Conservation (phyloP, 2,329 filamentous ascomycete genomes). For the Colletotrichum musae region DNA sequence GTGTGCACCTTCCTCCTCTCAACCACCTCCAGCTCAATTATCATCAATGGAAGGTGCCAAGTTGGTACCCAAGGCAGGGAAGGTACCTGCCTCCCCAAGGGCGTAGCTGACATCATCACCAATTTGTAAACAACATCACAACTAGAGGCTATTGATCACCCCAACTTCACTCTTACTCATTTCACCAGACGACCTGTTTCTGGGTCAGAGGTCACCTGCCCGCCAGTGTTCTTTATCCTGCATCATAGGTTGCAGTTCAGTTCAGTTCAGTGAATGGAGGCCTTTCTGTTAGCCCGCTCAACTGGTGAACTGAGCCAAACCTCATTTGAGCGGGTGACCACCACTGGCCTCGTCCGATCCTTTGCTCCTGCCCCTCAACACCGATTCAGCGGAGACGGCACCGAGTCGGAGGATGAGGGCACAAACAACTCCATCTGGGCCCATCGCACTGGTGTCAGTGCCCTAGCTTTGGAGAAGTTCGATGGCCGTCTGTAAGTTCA, state of each 20-base stretch:
- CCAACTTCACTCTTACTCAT: background rate
- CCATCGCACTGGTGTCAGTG: constrained; percentile 84
- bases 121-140: background rate
- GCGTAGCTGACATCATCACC: constrained; percentile 20
- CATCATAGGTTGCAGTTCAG: background rate
- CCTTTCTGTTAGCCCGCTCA: constrained; percentile 82
- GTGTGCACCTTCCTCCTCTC: too few species aligned
- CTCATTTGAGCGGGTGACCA: constrained; percentile 76
- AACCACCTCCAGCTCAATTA: too few species aligned
- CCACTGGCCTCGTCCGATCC: constrained; percentile 76
- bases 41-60: too few species aligned
- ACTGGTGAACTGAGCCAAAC: constrained; percentile 76
- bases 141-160: background rate
- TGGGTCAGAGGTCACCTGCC: too few species aligned
- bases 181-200: too few species aligned
- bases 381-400: constrained; percentile 74
- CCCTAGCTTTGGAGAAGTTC: constrained; percentile 84
- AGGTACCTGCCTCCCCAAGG: background rate
- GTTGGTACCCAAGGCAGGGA: too few species aligned
- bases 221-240: too few species aligned
- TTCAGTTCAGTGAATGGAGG: constrained; percentile 71
- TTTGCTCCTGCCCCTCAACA: constrained; percentile 77
- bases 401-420: constrained; percentile 31
- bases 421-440: constrained; percentile 63
- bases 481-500: constrained; percentile 78